These are phyloP conservation scores for Draba incana DNA, from an alignment of 345 rosid genomes.

Conservation along the genomic window DNA sequence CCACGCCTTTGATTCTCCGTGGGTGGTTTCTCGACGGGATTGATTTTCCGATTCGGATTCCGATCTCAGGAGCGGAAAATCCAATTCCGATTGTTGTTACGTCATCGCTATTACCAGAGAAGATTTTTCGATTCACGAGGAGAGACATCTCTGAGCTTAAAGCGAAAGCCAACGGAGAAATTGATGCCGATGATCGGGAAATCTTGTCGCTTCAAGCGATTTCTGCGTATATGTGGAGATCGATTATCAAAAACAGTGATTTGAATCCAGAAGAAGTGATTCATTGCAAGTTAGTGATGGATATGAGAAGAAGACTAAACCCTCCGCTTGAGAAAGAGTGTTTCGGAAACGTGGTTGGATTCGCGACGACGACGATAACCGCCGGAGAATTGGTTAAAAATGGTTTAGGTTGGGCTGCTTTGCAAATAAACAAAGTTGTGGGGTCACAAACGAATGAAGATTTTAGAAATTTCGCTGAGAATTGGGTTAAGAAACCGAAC, in stretches of 20 bases:
- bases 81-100: not conserved
- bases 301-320: slow-evolving; percentile 34
- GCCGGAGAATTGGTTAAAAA: slow-evolving; percentile 4
- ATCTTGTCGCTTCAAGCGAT: slow-evolving; percentile 48
- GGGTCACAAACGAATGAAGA: slow-evolving; percentile 35
- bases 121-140: slow-evolving; percentile 42
- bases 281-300: slow-evolving; percentile 21
- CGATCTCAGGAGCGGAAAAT: slow-evolving; percentile 25
- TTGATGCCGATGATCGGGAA: not conserved
- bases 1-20: slow-evolving; percentile 27
- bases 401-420: slow-evolving; percentile 36
- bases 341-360: slow-evolving; percentile 26
- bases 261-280: slow-evolving; percentile 22
- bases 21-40: slow-evolving; percentile 34
- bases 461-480: slow-evolving; percentile 6
- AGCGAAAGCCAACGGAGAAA: slow-evolving; percentile 42
- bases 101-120: slow-evolving; percentile 31
- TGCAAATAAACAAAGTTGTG: slow-evolving; percentile 28
- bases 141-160: slow-evolving; percentile 37
- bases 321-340: slow-evolving; percentile 28
- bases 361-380: slow-evolving; percentile 29
- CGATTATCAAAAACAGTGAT: slow-evolving; percentile 13
- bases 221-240: slow-evolving; percentile 36
- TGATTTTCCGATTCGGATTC: slow-evolving; percentile 37
- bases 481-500: slow-evolving; percentile 41